phyloP scores from a whole-genome alignment of 2,329 filamentous ascomycete species.

The Pseudopithomyces maydicus region DNA sequence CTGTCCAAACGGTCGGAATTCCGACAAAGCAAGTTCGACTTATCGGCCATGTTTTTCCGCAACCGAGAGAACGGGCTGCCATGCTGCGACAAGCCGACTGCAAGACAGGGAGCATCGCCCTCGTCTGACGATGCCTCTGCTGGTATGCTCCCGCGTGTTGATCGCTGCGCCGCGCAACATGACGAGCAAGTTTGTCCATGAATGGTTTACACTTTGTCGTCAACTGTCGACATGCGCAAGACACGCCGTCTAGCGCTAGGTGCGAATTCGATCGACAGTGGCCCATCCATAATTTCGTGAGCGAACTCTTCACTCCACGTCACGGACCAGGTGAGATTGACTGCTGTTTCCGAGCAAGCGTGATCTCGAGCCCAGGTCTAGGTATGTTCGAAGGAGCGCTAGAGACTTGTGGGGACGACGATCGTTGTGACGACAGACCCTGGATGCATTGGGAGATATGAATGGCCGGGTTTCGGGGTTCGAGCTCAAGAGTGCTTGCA shows the following conservation, averaged over 20 bases:
- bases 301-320: background rate
- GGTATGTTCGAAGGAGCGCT: constrained; percentile 10
- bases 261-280: constrained; percentile 6
- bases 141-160: background rate
- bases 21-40: constrained; percentile 13
- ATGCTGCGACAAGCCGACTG: background rate
- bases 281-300: background rate
- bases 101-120: background rate
- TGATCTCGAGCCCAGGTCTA: constrained; percentile 1
- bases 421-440: constrained; percentile 9
- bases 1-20: constrained; percentile 19
- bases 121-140: background rate
- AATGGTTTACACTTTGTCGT: background rate
- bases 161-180: too few relatives aligned
- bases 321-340: constrained; percentile 3
- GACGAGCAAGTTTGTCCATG: background rate
- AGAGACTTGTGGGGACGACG: constrained; percentile 10
- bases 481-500: constrained; percentile 16
- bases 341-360: constrained; percentile 17
- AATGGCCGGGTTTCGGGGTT: constrained; percentile 21
- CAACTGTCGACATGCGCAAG: background rate
- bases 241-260: background rate
- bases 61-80: constrained; percentile 19
- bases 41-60: constrained; percentile 17
- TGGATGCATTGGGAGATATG: constrained; percentile 5